These are phyloP conservation scores for Amanita inopinata DNA, from an alignment of 768 basidiomycete genomes.

Conservation along the genomic window DNA sequence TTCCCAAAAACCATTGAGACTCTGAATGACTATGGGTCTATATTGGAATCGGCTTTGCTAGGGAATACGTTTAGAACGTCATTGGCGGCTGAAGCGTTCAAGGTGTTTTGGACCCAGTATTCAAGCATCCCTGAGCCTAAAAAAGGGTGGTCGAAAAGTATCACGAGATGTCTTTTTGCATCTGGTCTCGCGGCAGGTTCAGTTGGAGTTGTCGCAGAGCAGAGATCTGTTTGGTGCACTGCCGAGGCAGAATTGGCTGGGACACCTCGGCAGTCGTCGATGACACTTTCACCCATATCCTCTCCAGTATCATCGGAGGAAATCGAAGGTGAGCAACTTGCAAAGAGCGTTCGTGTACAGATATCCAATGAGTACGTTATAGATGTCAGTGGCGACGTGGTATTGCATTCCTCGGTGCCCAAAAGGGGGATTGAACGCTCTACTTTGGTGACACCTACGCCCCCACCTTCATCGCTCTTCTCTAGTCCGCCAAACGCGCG, in stretches of 20 bases:
- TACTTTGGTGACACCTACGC: conserved; percentile 13
- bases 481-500: neutral
- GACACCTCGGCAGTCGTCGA: too few relatives aligned
- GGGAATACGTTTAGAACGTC: conserved; percentile 38
- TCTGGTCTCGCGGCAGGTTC: neutral
- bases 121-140: conserved; percentile 28
- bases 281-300: too few relatives aligned
- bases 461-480: conserved; percentile 6
- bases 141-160: conserved; percentile 44
- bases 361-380: too few relatives aligned
- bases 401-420: too few relatives aligned
- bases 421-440: neutral
- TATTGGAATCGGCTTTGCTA: conserved; percentile 50
- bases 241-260: too few relatives aligned
- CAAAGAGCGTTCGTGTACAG: too few relatives aligned
- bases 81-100: conserved; percentile 40
- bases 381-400: too few relatives aligned
- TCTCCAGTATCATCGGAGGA: too few relatives aligned
- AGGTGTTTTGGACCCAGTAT: conserved; percentile 54
- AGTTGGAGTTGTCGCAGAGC: neutral
- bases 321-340: too few relatives aligned
- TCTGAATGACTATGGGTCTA: conserved; percentile 36
- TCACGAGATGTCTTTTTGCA: conserved; percentile 22
- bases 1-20: conserved; percentile 29
- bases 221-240: neutral